phyloP scores from a whole-genome alignment of 129 eudicot genomes.

The Flaveria ramosissima region DNA sequence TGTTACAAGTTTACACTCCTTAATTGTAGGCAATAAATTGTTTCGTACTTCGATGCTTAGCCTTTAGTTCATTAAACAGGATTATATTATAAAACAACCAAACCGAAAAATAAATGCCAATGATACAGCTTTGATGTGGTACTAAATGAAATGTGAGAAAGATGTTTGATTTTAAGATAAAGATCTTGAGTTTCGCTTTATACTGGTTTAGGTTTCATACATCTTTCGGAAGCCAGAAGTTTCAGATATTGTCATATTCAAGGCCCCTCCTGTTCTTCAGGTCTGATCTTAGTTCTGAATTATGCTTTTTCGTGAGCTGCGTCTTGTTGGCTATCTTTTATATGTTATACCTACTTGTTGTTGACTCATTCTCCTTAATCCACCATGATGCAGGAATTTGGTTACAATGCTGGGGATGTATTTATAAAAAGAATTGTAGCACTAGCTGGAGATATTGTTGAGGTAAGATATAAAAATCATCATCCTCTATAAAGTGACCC shows the following conservation, averaged over 20 bases:
- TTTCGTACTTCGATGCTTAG: too few species aligned
- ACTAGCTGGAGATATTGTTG: constrained; percentile 80
- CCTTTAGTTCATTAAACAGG: too few species aligned
- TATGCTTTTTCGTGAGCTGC: background rate
- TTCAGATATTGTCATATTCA: constrained; percentile 82
- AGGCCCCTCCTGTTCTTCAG: constrained; percentile 90
- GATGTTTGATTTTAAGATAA: constrained; percentile 1
- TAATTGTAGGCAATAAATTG: too few species aligned
- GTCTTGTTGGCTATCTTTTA: background rate
- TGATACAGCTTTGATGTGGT: constrained; percentile 10
- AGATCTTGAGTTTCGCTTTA: background rate
- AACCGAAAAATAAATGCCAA: background rate
- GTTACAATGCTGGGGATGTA: constrained; percentile 64
- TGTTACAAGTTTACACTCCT: too few species aligned
- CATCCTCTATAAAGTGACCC: background rate
- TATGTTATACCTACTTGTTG: background rate
- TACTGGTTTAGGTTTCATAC: constrained; percentile 76
- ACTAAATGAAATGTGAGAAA: background rate
- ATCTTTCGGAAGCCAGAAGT: constrained; percentile 79
- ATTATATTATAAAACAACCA: background rate
- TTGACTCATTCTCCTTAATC: constrained; percentile 14
- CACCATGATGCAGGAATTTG: constrained; percentile 53
- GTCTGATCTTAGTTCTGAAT: constrained; percentile 39
- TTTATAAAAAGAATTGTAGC: constrained; percentile 91
- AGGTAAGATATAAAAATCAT: constrained; percentile 48